Evolutionary conservation across 805 yeast species (phyloP).

Genomic region (Nakazawaea ambrosiae): DNA sequence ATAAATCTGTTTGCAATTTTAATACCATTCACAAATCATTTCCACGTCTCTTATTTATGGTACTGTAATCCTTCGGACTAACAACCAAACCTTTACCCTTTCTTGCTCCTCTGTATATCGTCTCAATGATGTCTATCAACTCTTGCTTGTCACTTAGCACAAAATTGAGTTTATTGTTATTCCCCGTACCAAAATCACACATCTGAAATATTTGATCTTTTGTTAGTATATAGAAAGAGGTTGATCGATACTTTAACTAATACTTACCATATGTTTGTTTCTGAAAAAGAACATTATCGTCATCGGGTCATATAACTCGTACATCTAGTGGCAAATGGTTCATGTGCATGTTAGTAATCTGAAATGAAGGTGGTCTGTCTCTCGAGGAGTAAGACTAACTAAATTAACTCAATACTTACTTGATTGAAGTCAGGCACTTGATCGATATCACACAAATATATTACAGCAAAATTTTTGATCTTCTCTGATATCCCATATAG

Average conservation of each 20-base stretch:
- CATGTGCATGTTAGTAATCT: conserved; percentile 1
- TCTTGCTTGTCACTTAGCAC: conserved; percentile 75
- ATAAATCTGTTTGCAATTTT: neutral
- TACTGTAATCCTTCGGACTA: conserved; percentile 68
- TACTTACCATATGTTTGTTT: conserved; percentile 71
- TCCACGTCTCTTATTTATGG: conserved; percentile 15
- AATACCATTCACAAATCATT: neutral
- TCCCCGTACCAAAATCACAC: conserved; percentile 98
- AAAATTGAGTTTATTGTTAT: conserved; percentile 90
- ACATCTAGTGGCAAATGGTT: conserved; percentile 56
- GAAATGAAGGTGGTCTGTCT: neutral
- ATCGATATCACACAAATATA: conserved; percentile 83
- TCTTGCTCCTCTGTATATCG: conserved; percentile 82
- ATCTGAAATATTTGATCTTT: conserved; percentile 25
- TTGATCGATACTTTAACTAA: neutral
- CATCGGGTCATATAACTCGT: conserved; percentile 84
- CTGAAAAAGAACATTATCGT: conserved; percentile 90
- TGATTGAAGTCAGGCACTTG: conserved; percentile 85
- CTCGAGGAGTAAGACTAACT: neutral
- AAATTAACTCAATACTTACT: conserved; percentile 18
- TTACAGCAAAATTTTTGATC: conserved; percentile 79
- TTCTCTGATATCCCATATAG: conserved; percentile 74
- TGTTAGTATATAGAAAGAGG: neutral
- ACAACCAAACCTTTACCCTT: conserved; percentile 90
- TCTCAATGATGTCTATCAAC: conserved; percentile 83